A percentile compares a stretch with the other conserved stretches of the same genome.
Conservation (phyloP, 2,329 filamentous ascomycete genomes). For the Cytospora paraplurivora region DNA sequence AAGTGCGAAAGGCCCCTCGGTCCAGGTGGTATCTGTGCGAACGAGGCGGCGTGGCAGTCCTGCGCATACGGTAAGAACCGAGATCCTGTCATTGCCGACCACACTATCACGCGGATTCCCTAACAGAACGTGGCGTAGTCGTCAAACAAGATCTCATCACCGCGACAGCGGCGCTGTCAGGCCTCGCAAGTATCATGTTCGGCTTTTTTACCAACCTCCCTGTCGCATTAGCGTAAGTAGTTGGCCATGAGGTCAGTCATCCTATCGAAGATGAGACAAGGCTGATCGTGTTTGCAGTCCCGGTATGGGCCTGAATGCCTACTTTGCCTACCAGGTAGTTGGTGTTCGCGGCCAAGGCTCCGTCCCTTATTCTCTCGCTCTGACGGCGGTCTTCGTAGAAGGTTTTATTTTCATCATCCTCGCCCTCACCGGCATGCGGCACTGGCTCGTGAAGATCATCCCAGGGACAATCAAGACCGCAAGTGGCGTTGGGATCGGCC, state of each 20-base stretch:
- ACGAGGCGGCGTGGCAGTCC: constrained; percentile 41
- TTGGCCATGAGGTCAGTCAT: constrained; percentile 15
- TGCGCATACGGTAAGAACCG: constrained; percentile 22
- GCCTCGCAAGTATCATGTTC: constrained; percentile 74
- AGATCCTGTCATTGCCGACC: constrained; percentile 38
- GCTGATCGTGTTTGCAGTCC: constrained; percentile 48
- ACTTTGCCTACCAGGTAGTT: constrained; percentile 69
- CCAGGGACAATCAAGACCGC: constrained; percentile 67
- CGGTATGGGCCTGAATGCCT: constrained; percentile 69
- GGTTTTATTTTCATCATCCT: constrained; percentile 66
- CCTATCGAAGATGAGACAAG: constrained; percentile 7
- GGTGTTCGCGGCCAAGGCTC: constrained; percentile 59
- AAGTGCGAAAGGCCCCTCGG: constrained; percentile 55
- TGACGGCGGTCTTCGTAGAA: constrained; percentile 66
- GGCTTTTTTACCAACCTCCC: constrained; percentile 82
- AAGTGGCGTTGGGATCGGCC: constrained; percentile 65
- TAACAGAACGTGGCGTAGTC: constrained; percentile 14
- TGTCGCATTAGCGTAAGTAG: constrained; percentile 68
- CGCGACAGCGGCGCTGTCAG: constrained; percentile 78
- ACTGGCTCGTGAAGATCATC: constrained; percentile 70
- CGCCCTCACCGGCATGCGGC: constrained; percentile 68
- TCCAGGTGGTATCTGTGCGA: constrained; percentile 50
- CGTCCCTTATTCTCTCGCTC: constrained; percentile 60
- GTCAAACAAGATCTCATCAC: constrained; percentile 79
- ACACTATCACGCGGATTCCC: too few relatives aligned